Conservation (phyloP, 257 asterid genomes). For the Eustoma russellianum region DNA sequence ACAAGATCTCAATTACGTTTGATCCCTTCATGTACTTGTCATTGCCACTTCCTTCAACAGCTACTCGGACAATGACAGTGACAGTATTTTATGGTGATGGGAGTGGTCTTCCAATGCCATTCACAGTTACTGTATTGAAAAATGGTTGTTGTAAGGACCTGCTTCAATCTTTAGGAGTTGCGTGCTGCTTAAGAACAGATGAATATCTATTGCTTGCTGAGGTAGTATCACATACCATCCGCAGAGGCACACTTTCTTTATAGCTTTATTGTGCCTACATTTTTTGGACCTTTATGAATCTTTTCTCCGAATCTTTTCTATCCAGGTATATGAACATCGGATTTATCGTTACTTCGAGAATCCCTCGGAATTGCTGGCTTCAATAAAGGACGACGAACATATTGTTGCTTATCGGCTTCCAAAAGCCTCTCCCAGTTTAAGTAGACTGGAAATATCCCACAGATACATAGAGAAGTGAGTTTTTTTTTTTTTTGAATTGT, state of each 20-base stretch:
- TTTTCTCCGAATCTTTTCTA: conserved; percentile 9
- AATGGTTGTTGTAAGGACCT: conserved; percentile 87
- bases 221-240: conserved; percentile 31
- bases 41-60: conserved; percentile 91
- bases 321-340: conserved; percentile 78
- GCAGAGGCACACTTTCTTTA: conserved; percentile 1
- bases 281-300: conserved; percentile 16
- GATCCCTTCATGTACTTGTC: conserved; percentile 98
- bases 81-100: conserved; percentile 86
- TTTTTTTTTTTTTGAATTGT: conserved; percentile 2
- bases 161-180: conserved; percentile 48
- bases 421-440: conserved; percentile 38
- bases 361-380: conserved; percentile 57
- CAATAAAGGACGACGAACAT: conserved; percentile 81
- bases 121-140: conserved; percentile 65
- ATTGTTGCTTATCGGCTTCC: conserved; percentile 91
- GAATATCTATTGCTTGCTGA: conserved; percentile 87
- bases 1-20: conserved; percentile 81
- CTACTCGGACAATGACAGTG: conserved; percentile 65
- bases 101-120: conserved; percentile 87
- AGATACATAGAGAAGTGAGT: conserved; percentile 66
- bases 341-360: conserved; percentile 67
- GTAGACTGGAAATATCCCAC: conserved; percentile 74
- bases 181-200: conserved; percentile 61
- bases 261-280: conserved; percentile 3